Evolutionary conservation across 2,329 filamentous ascomycete species (phyloP).

Genomic region (Ophioceras dolichostomum): DNA sequence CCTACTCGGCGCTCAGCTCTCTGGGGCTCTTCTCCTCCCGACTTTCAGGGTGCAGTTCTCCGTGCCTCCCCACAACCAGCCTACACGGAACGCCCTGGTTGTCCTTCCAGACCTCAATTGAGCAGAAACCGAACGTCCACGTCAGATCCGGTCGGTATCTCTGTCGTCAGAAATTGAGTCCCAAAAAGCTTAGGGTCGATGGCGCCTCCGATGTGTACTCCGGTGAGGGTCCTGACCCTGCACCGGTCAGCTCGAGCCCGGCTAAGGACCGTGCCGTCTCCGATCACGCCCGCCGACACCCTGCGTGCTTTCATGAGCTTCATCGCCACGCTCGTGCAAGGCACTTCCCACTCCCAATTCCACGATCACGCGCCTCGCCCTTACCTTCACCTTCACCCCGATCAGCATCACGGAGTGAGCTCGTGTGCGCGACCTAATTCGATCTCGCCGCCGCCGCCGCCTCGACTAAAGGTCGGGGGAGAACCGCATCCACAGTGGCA

Average conservation of each 20-base stretch:
- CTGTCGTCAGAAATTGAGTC: too few relatives aligned
- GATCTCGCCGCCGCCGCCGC: neutral
- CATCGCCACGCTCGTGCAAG: constrained; percentile 6
- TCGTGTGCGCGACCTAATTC: neutral
- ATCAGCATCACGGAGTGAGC: neutral
- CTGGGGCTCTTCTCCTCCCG: too few relatives aligned
- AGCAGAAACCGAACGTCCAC: too few relatives aligned
- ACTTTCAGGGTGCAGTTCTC: too few relatives aligned
- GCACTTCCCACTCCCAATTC: neutral
- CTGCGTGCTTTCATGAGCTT: constrained; percentile 10
- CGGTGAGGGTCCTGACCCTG: neutral
- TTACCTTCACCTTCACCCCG: neutral
- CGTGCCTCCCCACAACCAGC: too few relatives aligned
- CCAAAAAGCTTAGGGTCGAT: too few relatives aligned
- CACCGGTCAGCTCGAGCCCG: neutral
- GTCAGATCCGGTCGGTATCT: too few relatives aligned
- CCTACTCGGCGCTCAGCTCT: too few relatives aligned
- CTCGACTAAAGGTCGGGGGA: too few relatives aligned
- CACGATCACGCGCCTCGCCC: neutral
- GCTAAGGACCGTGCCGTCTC: neutral
- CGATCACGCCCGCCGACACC: neutral
- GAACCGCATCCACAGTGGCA: too few relatives aligned
- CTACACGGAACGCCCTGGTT: too few relatives aligned
- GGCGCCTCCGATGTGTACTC: neutral
- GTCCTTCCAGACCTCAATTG: too few relatives aligned